These are phyloP conservation scores for Sclerotinia subarctica DNA, from an alignment of 2,329 filamentous ascomycete species.

Conservation along the genomic window DNA sequence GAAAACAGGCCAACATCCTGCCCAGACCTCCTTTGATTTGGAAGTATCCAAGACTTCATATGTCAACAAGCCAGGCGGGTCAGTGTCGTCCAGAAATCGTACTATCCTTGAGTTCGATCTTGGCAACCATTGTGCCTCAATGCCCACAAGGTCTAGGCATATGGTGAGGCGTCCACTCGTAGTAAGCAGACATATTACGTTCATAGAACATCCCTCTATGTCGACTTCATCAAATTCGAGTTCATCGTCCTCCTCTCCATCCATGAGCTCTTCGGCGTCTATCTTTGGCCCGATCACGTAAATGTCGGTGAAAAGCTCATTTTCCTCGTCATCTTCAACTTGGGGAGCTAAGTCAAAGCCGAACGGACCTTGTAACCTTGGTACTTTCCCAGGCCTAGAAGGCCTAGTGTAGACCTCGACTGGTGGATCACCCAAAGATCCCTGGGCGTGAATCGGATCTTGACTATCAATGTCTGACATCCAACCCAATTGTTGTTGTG, in stretches of 20 bases:
- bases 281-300: conserved; percentile 61
- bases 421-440: conserved; percentile 47
- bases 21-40: conserved; percentile 51
- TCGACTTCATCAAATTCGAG: conserved; percentile 55
- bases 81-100: conserved; percentile 41
- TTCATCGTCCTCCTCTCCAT: conserved; percentile 59
- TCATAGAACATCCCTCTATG: conserved; percentile 57
- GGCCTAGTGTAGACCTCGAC: conserved; percentile 58
- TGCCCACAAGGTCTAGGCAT: conserved; percentile 59
- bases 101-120: conserved; percentile 49
- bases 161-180: conserved; percentile 59
- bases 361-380: conserved; percentile 61
- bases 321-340: conserved; percentile 52
- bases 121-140: conserved; percentile 65
- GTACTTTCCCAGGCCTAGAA: conserved; percentile 54
- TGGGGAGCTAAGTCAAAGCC: conserved; percentile 50
- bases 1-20: conserved; percentile 61
- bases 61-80: conserved; percentile 52
- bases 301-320: conserved; percentile 58
- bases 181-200: conserved; percentile 58
- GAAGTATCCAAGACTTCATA: conserved; percentile 63
- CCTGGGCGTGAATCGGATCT: conserved; percentile 56
- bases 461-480: conserved; percentile 64
- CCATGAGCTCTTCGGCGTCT: conserved; percentile 58
- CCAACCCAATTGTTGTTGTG: conserved; percentile 64